Percentiles rank a stretch among this genome's conserved stretches.
These are phyloP conservation scores for Aureobasidium mangrovei DNA, from an alignment of 2,329 filamentous ascomycete species.

Conservation along the genomic window DNA sequence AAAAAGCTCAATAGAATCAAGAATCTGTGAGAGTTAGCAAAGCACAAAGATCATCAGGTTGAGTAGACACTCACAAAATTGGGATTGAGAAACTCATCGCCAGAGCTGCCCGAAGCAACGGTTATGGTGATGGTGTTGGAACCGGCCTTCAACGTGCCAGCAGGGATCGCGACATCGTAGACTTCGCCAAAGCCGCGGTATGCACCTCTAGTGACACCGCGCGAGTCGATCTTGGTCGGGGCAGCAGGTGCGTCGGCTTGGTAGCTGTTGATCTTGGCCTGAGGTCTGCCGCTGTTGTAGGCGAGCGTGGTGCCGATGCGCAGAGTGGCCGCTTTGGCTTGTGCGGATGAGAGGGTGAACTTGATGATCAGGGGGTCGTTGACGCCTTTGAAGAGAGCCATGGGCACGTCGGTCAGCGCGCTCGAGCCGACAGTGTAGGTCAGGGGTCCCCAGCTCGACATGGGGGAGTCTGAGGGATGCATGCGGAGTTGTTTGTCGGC, in stretches of 20 bases:
- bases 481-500: slow-evolving; percentile 58
- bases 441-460: slow-evolving; percentile 51
- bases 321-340: slow-evolving; percentile 47
- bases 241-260: slow-evolving; percentile 32
- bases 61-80: slow-evolving; percentile 36
- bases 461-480: slow-evolving; percentile 51
- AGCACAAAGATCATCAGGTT: too few species aligned
- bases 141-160: slow-evolving; percentile 50
- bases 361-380: slow-evolving; percentile 54
- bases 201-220: slow-evolving; percentile 57
- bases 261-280: slow-evolving; percentile 49
- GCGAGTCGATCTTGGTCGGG: slow-evolving; percentile 50
- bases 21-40: slow-evolving; percentile 12
- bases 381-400: slow-evolving; percentile 55
- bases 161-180: slow-evolving; percentile 53
- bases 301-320: slow-evolving; percentile 57
- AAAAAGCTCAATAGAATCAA: slow-evolving; percentile 18
- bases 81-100: slow-evolving; percentile 47
- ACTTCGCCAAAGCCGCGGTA: slow-evolving; percentile 57
- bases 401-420: slow-evolving; percentile 47
- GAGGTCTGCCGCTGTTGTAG: slow-evolving; percentile 52
- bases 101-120: slow-evolving; percentile 50
- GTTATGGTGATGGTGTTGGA: slow-evolving; percentile 54
- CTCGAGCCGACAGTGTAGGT: slow-evolving; percentile 55
- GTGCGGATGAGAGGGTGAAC: slow-evolving; percentile 45